Base-by-base conservation (phyloP, 495 filamentous ascomycete species). In the Pseudoneurospora amorphoporcata region DNA sequence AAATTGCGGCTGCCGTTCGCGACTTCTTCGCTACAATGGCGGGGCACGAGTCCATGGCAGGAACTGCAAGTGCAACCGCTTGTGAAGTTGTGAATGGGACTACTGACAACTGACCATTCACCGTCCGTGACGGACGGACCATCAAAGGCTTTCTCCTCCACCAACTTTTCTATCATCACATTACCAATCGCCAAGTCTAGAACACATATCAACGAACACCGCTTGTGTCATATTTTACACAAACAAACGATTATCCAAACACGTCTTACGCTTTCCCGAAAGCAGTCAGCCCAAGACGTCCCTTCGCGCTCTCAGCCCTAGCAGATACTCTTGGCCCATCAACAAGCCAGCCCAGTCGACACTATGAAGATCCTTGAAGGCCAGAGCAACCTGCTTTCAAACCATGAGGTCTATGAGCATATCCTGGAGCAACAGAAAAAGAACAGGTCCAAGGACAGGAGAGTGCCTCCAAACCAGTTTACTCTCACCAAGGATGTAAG, bases 341-440 rank as follows among this genome's bases (percentile, higher is more conserved):
- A 61, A 61, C 53, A 61, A 61, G 29, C 29, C 53, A 61, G 29
- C 12, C 68, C 69, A 70, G 37, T 53, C 65, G 47, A 68, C 72
- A 81, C 70, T 32, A 86, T 86, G 84, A 86, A 85, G 78, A 81
- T 86, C 73, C 73, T 86, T 68, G 83, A 86, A 74, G 75, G 83
- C 2, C 84, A 86, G 70, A 81, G 78, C 16, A 83, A 82, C 14
- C 77, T 85, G 2, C 71, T 86, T 70, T 80, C 84, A 72, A 86
- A 86, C 74, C 81, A 82, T 73, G 84, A 86, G 75, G 83, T 85
- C 68, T 84, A 84, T 76, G 78, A 81, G 69, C 84, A 84, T 74
- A 74, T 86, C 69, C 72, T 74, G n/a, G 79, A 86, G 58, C 75
- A 74, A 37, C 79, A 82, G 73, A 76, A 75, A 32, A 76, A 79